Evolutionary conservation across 2,329 filamentous ascomycete species (phyloP), one percentile per base, ranked within the genome.

Genomic region (Aotearoamyces nothofagi): DNA sequence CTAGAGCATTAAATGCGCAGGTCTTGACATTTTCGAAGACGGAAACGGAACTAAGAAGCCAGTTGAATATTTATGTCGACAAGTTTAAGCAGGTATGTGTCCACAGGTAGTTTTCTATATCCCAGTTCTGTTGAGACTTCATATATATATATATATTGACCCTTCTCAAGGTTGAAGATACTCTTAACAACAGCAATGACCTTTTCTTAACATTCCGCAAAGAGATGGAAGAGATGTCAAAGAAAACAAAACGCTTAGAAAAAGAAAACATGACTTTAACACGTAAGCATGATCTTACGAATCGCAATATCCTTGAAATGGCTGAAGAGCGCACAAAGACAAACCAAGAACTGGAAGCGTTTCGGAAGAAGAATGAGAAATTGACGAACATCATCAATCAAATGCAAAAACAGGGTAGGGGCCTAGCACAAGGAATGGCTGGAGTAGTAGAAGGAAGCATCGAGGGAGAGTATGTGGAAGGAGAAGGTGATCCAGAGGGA

Each of bases 151-250:
- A n/a, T n/a, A n/a, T n/a, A n/a, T n/a, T n/a, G n/a, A n/a, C n/a
- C n/a, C n/a, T n/a, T n/a, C n/a, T n/a, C n/a, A 61, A 96, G 87
- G 87, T 96, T 51, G 87, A 96, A 67, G 90, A 96, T 56, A 96
- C 87, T 20, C 68, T 96, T 29, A 96, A 94, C 57, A 96, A 94
- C 52, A 93, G 83, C 55, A 96, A 96, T 59, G 90, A 96, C 51
- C 63, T 96, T 30, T 96, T 96, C 55, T 62, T 94, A 41, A 94
- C 90, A 1, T 96, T 96, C 57, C 73, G 87, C 31, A 94, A 93
- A 58, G 90, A 96, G 56, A 96, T 96, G 86, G 90, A 96, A 56
- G 90, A 96, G 49, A 96, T 96, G 86, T 93, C 86, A 1, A 94
- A 94, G 60, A 96, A 96, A 60, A 93, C 87, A 5, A 94, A 94